These are phyloP conservation scores for Baeospora myosura DNA, from an alignment of 1,284 basidiomycete species.

Conservation along the genomic window DNA sequence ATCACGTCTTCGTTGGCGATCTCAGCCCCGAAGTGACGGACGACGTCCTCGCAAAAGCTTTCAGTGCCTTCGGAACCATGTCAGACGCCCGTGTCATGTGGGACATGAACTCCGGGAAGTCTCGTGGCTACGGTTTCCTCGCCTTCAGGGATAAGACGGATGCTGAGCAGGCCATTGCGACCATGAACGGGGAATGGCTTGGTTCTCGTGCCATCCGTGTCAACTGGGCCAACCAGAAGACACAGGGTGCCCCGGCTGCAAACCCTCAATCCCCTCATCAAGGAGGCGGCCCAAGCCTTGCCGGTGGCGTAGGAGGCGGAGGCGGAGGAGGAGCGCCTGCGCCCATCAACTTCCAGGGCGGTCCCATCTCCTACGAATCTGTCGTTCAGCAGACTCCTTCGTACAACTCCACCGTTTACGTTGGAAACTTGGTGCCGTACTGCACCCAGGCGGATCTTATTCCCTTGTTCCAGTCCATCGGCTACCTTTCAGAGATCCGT, in stretches of 20 bases:
- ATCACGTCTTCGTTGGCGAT: constrained; percentile 97
- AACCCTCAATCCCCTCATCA: constrained; percentile 22
- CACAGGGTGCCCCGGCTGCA: constrained; percentile 50
- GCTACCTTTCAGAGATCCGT: constrained; percentile 94
- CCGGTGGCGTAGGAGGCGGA: constrained; percentile 21
- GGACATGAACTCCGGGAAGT: constrained; percentile 99
- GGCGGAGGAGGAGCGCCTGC: constrained; percentile 61
- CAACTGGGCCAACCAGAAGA: constrained; percentile 99
- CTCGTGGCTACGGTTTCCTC: constrained; percentile 89
- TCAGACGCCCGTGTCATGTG: constrained; percentile 99
- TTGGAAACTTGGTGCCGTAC: constrained; percentile 95
- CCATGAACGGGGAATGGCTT: constrained; percentile 99
- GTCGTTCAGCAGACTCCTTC: constrained; percentile 86
- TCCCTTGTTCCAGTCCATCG: constrained; percentile 93
- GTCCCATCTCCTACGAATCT: constrained; percentile 80
- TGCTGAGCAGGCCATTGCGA: constrained; percentile 94
- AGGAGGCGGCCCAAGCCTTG: constrained; percentile 19
- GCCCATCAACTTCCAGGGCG: constrained; percentile 80
- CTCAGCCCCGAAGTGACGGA: constrained; percentile 97
- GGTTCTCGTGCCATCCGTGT: constrained; percentile 96
- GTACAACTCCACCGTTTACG: constrained; percentile 94
- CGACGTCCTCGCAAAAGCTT: constrained; percentile 92
- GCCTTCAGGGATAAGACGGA: constrained; percentile 95
- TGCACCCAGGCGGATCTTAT: constrained; percentile 93
- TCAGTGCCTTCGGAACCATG: constrained; percentile 89